These are phyloP conservation scores for Cutaneotrichosporon mucoides DNA, from an alignment of 1,284 basidiomycete genomes.

Conservation along the genomic window DNA sequence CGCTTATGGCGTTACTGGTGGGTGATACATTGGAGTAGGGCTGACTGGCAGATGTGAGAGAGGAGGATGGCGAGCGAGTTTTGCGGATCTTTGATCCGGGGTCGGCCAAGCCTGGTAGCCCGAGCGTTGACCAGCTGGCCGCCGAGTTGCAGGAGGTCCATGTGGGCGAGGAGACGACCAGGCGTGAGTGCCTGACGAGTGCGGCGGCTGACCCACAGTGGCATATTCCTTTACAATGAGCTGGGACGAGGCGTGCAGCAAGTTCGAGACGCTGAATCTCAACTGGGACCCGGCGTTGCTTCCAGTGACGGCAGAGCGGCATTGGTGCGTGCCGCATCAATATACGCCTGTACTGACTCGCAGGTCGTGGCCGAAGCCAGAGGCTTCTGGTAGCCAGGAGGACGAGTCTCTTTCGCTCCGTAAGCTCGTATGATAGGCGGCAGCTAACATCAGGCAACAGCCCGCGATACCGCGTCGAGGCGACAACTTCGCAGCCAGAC, in stretches of 20 bases:
- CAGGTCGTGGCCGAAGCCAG: slow-evolving; percentile 57
- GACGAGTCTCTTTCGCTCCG: slow-evolving; percentile 4
- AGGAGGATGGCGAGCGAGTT: slow-evolving; percentile 21
- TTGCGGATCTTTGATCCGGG: slow-evolving; percentile 43
- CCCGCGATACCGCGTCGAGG: slow-evolving; percentile 28
- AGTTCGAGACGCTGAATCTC: slow-evolving; percentile 77
- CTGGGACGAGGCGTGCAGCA: slow-evolving; percentile 69
- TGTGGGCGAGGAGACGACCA: background rate
- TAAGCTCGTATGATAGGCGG: background rate
- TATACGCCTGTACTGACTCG: too few relatives aligned
- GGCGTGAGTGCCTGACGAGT: too few relatives aligned
- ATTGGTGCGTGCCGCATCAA: slow-evolving; percentile 58
- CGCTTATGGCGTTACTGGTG: slow-evolving; percentile 45
- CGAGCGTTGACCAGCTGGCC: background rate
- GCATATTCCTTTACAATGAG: slow-evolving; percentile 36
- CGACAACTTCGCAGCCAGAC: slow-evolving; percentile 10
- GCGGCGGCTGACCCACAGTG: background rate
- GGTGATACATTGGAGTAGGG: slow-evolving; percentile 28
- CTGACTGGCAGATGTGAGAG: slow-evolving; percentile 45
- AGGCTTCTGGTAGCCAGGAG: background rate
- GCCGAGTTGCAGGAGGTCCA: background rate
- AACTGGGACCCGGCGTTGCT: slow-evolving; percentile 80
- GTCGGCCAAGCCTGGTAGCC: background rate
- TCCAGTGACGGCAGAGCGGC: slow-evolving; percentile 55
- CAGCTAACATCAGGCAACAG: slow-evolving; percentile 9